Base-by-base conservation (phyloP, 2,329 filamentous ascomycete species). In the Mycocentrospora acerina region DNA sequence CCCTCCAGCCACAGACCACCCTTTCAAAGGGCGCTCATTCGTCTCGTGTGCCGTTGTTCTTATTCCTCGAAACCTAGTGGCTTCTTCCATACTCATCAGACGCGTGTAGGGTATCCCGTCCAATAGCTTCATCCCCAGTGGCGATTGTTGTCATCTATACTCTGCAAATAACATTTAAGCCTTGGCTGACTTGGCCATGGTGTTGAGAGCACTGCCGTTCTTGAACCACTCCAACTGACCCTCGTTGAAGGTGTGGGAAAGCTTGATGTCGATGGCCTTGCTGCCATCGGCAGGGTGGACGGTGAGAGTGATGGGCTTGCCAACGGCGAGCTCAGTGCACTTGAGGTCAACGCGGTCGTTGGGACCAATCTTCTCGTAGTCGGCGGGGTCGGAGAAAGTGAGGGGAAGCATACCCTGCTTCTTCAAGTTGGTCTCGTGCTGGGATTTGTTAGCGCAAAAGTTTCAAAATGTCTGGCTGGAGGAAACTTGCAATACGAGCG, bases 331-430 rank as follows among this genome's bases (percentile, higher is more conserved):
- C 75, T 96, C 80, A 30, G 91, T 96, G 80, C 82, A 86, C 64
- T 90, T 74, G 44, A 98, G 77, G 70, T 96, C 90, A 58, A 97
- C 83, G 75, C 85, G 90, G 79, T 95, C 93, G 46, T 93, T 85
- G 55, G 90, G 87, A 69, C 86, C 82, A 72, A 98, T 90, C 82
- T 88, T 95, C 72, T 98, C 93, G 73, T 98, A 98, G 73, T 98
- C 93, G 69, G 86, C 91, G 40, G 91, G 91, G 68, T 97, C 84
- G 42, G 82, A 74, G 77, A 98, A 98, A 62, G 90, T 97, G 54
- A 98, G 81, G 64, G 93, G 93, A 76, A 98, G 87, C 91, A 98
- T 96, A 75, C 93, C 93, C 83, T 98, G 93, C 86, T 98, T 98
- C 88, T 98, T 98, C 78, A 98, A 76, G 83, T 98, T 98, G 79